Evolutionary conservation across 257 asterid genomes (phyloP), one percentile per base, ranked within the genome.

Genomic region (Plantago major): DNA sequence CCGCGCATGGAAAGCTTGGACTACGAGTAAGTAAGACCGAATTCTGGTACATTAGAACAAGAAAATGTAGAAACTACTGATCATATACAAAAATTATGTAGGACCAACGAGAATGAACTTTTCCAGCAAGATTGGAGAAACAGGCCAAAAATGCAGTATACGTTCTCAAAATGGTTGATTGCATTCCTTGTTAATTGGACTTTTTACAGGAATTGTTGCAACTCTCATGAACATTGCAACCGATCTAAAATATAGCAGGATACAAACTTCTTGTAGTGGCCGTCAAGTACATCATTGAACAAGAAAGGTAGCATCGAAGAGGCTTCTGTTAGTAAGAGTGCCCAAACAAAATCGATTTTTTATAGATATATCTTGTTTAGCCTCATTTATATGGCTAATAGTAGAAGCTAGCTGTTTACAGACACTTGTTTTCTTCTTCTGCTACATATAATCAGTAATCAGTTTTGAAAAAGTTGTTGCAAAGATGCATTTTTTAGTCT

Each of bases 71-170:
- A 28, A 0, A 4, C 67, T 75, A 22, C 26, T 22, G 26, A 22
- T 22, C 26, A 22, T 22, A 22, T 15, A 70, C 38, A 22, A 22
- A 22, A 22, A 22, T 22, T 22, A 22, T 74, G 38, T 58, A 89
- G 95, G 88, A 83, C 87, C 67, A 87, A 87, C 12, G 97, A 90
- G 60, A 90, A 87, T 65, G 89, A 90, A 68, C 87, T 88, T 57
- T 91, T 91, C 84, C 88, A 90, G 87, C 96, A 90, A 62, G 97
- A 87, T 67, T 85, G 97, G 97, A 83, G 96, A 80, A 85, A 90
- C 79, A 75, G 94, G 80, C 80, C 95, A 46, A 79, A 68, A 70
- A 37, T 90, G 82, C 96, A 90, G 76, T 85, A 85, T 68, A 45
- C 83, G n/a, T n/a, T n/a, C 26, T 22, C 26, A 22, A 22, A 22